These are phyloP conservation scores for Neocucurbitaria cava DNA, from an alignment of 2,329 filamentous ascomycete genomes.

Conservation along the genomic window DNA sequence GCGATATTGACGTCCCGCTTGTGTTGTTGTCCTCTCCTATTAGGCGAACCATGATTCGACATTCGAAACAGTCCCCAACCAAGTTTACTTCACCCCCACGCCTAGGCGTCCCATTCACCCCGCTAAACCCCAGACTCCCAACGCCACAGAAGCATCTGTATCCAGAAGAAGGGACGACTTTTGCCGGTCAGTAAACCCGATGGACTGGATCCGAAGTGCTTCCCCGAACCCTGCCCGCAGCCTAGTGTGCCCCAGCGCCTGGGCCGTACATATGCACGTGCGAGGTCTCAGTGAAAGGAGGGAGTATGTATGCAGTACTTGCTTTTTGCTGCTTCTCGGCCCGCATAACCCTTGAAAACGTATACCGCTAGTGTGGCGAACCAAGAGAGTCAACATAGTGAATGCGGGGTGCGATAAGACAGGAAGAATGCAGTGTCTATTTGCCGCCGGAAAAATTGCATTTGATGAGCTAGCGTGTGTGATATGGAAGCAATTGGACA, in stretches of 20 bases:
- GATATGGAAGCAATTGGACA: conserved; percentile 13
- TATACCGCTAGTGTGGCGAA: conserved; percentile 24
- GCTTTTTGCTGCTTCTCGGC: conserved; percentile 21
- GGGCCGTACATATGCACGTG: conserved; percentile 21
- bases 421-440: conserved; percentile 15
- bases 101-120: conserved; percentile 9
- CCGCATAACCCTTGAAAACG: background rate
- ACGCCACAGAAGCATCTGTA: conserved; percentile 13
- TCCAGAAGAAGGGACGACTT: conserved; percentile 19
- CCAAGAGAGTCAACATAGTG: conserved; percentile 1
- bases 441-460: conserved; percentile 21
- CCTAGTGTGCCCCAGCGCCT: conserved; percentile 14
- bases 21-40: conserved; percentile 8
- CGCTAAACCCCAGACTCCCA: conserved; percentile 20
- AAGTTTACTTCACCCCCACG: conserved; percentile 23
- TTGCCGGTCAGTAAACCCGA: conserved; percentile 26
- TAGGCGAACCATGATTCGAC: conserved; percentile 3
- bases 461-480: conserved; percentile 8
- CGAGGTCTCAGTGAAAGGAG: conserved; percentile 8
- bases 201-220: conserved; percentile 28
- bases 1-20: conserved; percentile 3
- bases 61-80: conserved; percentile 12
- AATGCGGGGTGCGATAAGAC: conserved; percentile 10
- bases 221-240: conserved; percentile 27
- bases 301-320: conserved; percentile 10